These are phyloP conservation scores for Amanita muscaria DNA, from an alignment of 768 basidiomycete genomes.

Conservation along the genomic window DNA sequence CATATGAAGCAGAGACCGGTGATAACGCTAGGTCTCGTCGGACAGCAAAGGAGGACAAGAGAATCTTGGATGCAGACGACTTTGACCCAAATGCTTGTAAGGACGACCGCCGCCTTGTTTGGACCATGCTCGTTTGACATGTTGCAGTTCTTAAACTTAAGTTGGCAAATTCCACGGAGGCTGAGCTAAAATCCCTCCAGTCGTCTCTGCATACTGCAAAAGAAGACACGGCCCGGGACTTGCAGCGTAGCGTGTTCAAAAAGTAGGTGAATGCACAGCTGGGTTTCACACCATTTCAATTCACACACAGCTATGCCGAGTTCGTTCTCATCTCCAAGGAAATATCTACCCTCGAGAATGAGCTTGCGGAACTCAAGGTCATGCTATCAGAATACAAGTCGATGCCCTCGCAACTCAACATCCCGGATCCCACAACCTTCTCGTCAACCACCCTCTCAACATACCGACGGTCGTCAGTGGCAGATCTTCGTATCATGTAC, in stretches of 20 bases:
- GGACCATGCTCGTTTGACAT: slow-evolving; percentile 5
- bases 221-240: slow-evolving; percentile 64
- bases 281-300: neutral
- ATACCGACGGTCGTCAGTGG: slow-evolving; percentile 80
- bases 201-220: slow-evolving; percentile 65
- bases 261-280: slow-evolving; percentile 43
- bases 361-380: slow-evolving; percentile 95
- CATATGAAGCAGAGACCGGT: slow-evolving; percentile 27
- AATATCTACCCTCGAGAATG: slow-evolving; percentile 91
- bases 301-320: slow-evolving; percentile 73
- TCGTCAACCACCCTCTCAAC: slow-evolving; percentile 36
- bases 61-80: slow-evolving; percentile 60
- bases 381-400: slow-evolving; percentile 91
- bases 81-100: slow-evolving; percentile 88
- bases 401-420: slow-evolving; percentile 88
- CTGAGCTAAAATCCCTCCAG: slow-evolving; percentile 67
- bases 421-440: slow-evolving; percentile 70
- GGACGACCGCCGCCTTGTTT: slow-evolving; percentile 17
- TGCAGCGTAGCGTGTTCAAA: slow-evolving; percentile 92
- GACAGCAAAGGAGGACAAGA: slow-evolving; percentile 49
- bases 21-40: slow-evolving; percentile 31
- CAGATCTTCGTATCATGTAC: slow-evolving; percentile 89
- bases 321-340: slow-evolving; percentile 97
- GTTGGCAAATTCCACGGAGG: slow-evolving; percentile 83
- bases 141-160: slow-evolving; percentile 66